Evolutionary conservation across 208 protist species (phyloP), one percentile per base, ranked within the genome.

Genomic region (Herpetomonas samuelpessoai): DNA sequence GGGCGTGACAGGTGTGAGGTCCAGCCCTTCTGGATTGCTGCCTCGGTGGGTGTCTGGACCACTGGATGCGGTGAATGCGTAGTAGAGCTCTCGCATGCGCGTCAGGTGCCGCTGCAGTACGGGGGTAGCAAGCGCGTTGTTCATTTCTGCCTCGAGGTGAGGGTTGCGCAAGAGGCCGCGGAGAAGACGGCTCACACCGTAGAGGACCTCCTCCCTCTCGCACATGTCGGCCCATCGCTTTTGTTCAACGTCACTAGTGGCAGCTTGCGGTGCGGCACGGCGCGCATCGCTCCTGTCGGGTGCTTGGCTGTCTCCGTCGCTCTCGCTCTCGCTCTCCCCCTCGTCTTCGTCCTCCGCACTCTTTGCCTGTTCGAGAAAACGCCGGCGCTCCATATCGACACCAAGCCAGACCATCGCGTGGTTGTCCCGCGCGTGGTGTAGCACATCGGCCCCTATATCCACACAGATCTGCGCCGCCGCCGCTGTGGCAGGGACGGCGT

Each of bases 391-490:
- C 35, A 41, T 41, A 14, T 41, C 35, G 9, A 41, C 9, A 14
- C 9, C 35, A 14, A 41, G 35, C 35, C 35, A 41, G 9, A 41
- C 35, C 35, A 41, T 14, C 35, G 35, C 35, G 35, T 18, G 35
- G 6, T 6, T 41, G 35, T 41, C 35, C 35, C 14, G 35, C 35
- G 9, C 9, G 14, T 6, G 14, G 9, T 6, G 35, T 10, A 61
- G 28, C 14, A 41, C 56, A 69, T 71, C 29, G 18, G 77, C 56
- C 9, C 77, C 72, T 0, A 81, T 62, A 46, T 84, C 78, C 14
- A 80, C 52, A 25, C 69, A 76, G 30, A 84, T 25, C 31, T 75
- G 78, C 21, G 65, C 73, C 12, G 73, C 78, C 3, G 65, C 69
- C 6, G 50, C 35, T 6, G 9, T 14, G 14, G 35, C 35, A 6